phyloP scores from a whole-genome alignment of 305 asterid genomes.

The Vinca major region DNA sequence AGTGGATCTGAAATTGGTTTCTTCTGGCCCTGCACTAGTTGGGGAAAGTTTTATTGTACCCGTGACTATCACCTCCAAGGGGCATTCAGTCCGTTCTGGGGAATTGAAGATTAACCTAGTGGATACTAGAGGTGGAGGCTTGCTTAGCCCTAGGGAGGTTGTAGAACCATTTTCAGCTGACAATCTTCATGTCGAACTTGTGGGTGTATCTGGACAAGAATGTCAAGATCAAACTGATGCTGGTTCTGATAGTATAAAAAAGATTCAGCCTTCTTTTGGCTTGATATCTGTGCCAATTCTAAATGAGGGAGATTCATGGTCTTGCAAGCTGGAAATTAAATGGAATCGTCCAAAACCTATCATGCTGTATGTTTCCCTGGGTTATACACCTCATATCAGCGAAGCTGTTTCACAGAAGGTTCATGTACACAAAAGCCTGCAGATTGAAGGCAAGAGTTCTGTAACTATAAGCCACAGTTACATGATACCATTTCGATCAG shows the following conservation, averaged over 20 bases:
- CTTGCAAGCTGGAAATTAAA: slow-evolving; percentile 77
- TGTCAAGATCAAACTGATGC: slow-evolving; percentile 32
- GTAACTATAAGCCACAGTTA: slow-evolving; percentile 57
- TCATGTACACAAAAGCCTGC: slow-evolving; percentile 91
- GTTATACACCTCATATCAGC: slow-evolving; percentile 51
- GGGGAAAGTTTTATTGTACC: slow-evolving; percentile 87
- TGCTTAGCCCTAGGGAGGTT: slow-evolving; percentile 88
- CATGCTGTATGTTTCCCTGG: slow-evolving; percentile 88
- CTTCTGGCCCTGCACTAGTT: slow-evolving; percentile 82
- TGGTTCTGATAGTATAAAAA: slow-evolving; percentile 51
- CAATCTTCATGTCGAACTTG: slow-evolving; percentile 86
- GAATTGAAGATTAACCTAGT: slow-evolving; percentile 93
- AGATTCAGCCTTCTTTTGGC: slow-evolving; percentile 94
- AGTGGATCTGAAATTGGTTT: slow-evolving; percentile 71
- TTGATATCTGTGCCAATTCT: slow-evolving; percentile 78
- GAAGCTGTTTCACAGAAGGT: slow-evolving; percentile 65
- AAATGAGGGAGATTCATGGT: slow-evolving; percentile 66
- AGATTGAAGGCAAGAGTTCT: slow-evolving; percentile 89
- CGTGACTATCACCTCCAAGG: slow-evolving; percentile 71
- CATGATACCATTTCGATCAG: slow-evolving; percentile 74
- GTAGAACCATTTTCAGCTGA: slow-evolving; percentile 63
- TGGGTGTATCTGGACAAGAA: slow-evolving; percentile 51
- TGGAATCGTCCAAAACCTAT: slow-evolving; percentile 98
- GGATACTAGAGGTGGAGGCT: slow-evolving; percentile 90
- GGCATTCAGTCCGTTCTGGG: slow-evolving; percentile 81